Evolutionary conservation across 2,329 filamentous ascomycete species (phyloP).

Genomic region (Pezicula carpinea): DNA sequence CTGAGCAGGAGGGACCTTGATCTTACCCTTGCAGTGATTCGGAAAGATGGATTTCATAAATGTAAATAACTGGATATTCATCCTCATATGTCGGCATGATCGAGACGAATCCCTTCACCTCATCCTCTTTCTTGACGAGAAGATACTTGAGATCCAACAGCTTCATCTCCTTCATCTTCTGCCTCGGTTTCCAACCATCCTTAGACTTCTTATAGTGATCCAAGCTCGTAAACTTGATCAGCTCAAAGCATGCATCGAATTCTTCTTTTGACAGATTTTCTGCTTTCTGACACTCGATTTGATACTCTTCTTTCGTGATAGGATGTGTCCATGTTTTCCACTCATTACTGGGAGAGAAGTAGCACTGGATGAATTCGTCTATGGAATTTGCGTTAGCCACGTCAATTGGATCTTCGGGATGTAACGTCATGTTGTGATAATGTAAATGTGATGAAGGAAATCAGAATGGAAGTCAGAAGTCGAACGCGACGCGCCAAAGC

Average conservation of each 20-base stretch:
- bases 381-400: conserved; percentile 43
- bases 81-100: conserved; percentile 70
- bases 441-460: not conserved
- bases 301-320: conserved; percentile 34
- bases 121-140: conserved; percentile 42
- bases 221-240: conserved; percentile 60
- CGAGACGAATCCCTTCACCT: conserved; percentile 54
- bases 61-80: conserved; percentile 63
- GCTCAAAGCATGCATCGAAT: conserved; percentile 46
- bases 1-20: conserved; percentile 5
- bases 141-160: conserved; percentile 65
- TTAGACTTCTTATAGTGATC: conserved; percentile 59
- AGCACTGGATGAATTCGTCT: conserved; percentile 42
- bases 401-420: conserved; percentile 34
- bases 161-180: conserved; percentile 65
- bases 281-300: conserved; percentile 39
- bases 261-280: conserved; percentile 37
- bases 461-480: not conserved
- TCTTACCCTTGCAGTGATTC: conserved; percentile 48
- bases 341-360: conserved; percentile 34
- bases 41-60: conserved; percentile 72
- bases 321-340: conserved; percentile 47
- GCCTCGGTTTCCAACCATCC: conserved; percentile 55
- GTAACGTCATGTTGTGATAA: not conserved
- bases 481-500: not conserved